phyloP scores from a whole-genome alignment of 2,329 filamentous ascomycete genomes.

The Apiospora sp. region DNA sequence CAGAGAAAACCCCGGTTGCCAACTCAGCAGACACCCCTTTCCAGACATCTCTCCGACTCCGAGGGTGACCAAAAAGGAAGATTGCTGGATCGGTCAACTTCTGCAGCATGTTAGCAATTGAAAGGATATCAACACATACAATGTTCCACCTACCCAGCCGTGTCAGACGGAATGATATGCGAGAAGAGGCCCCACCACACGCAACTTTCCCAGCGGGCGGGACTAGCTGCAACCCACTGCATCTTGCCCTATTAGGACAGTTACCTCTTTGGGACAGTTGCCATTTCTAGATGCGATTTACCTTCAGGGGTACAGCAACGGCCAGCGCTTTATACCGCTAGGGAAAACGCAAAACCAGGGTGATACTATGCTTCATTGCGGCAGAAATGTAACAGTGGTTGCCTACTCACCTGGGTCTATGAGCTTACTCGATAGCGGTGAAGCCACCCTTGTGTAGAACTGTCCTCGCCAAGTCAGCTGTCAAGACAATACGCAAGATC shows the following conservation, averaged over 20 bases:
- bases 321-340: neutral
- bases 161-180: neutral
- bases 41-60: neutral
- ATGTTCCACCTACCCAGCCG: too few relatives aligned
- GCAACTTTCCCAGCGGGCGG: neutral
- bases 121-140: neutral
- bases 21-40: neutral
- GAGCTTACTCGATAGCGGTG: too few relatives aligned
- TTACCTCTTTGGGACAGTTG: neutral
- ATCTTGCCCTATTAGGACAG: neutral
- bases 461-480: too few relatives aligned
- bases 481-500: too few relatives aligned
- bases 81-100: neutral
- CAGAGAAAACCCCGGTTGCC: neutral
- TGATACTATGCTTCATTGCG: too few relatives aligned
- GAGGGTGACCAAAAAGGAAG: neutral
- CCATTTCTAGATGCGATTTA: neutral
- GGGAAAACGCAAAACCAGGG: neutral
- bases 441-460: too few relatives aligned
- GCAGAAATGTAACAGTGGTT: neutral
- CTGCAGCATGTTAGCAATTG: neutral
- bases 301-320: neutral
- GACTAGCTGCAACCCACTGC: neutral
- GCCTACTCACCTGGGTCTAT: too few relatives aligned
- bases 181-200: neutral